A percentile compares a stretch with the other conserved stretches of the same genome.
Conservation (phyloP, 495 filamentous ascomycete genomes). For the Xylaria curta region DNA sequence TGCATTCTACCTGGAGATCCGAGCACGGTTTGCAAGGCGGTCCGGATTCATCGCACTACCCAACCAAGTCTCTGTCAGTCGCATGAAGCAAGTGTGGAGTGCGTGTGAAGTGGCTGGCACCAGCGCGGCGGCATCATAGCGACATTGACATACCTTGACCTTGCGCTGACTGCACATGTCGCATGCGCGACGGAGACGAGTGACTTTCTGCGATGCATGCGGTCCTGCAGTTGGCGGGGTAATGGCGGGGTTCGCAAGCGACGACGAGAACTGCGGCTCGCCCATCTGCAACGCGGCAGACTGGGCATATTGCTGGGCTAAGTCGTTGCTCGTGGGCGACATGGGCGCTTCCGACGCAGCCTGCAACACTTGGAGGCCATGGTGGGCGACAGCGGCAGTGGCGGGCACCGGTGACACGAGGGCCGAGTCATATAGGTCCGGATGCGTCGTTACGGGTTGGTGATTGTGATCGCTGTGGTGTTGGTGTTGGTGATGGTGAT, state of each 20-base stretch:
- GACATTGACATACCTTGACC: slow-evolving; percentile 68
- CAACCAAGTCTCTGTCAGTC: slow-evolving; percentile 27
- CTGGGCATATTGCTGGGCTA: slow-evolving; percentile 41
- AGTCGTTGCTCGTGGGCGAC: slow-evolving; percentile 29
- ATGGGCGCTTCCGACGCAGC: slow-evolving; percentile 45
- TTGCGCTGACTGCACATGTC: slow-evolving; percentile 86
- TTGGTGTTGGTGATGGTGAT: background rate
- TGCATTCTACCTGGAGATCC: slow-evolving; percentile 82
- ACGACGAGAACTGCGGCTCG: slow-evolving; percentile 29
- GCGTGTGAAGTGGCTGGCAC: background rate
- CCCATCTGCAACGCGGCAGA: slow-evolving; percentile 39
- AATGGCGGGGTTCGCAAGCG: slow-evolving; percentile 18
- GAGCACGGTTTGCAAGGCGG: slow-evolving; percentile 82
- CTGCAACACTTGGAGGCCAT: slow-evolving; percentile 53
- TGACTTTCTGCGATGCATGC: slow-evolving; percentile 42
- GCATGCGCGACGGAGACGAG: slow-evolving; percentile 77
- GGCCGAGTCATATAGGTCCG: slow-evolving; percentile 16
- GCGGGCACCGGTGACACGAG: slow-evolving; percentile 34
- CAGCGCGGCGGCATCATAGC: background rate
- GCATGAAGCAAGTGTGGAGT: background rate
- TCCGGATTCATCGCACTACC: slow-evolving; percentile 78
- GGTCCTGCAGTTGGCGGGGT: slow-evolving; percentile 7
- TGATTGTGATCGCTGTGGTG: slow-evolving; percentile 8
- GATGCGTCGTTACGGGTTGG: slow-evolving; percentile 1
- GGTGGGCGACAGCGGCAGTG: slow-evolving; percentile 43